These are phyloP conservation scores for Vanrija humicola DNA, from an alignment of 1,284 basidiomycete genomes.

Conservation along the genomic window DNA sequence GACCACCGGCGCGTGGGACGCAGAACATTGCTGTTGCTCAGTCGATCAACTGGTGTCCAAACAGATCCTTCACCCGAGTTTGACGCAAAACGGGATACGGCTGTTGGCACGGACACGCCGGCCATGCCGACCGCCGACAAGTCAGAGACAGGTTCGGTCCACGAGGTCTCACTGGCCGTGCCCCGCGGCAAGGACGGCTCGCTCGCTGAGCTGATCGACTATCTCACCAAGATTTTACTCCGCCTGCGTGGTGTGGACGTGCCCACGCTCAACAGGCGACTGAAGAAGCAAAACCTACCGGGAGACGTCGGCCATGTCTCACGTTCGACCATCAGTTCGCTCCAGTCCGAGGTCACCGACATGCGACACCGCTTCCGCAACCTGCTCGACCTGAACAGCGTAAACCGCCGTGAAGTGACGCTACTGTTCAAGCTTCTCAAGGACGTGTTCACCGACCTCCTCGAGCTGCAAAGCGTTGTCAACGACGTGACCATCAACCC, in stretches of 20 bases:
- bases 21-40: constrained; percentile 58
- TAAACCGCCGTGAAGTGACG: constrained; percentile 78
- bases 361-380: constrained; percentile 71
- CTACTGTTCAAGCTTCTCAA: constrained; percentile 77
- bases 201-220: constrained; percentile 39
- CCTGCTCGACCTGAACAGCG: constrained; percentile 58
- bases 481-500: constrained; percentile 92
- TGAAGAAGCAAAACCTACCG: constrained; percentile 83
- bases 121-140: constrained; percentile 17
- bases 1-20: constrained; percentile 31
- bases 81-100: not conserved
- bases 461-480: constrained; percentile 72
- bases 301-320: constrained; percentile 85
- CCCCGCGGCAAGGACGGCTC: not conserved
- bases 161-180: constrained; percentile 10
- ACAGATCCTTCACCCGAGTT: constrained; percentile 55
- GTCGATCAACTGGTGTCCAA: constrained; percentile 66
- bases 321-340: constrained; percentile 70
- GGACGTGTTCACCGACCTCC: constrained; percentile 79
- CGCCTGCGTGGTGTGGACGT: constrained; percentile 79
- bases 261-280: constrained; percentile 76
- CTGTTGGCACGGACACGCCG: not conserved
- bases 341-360: constrained; percentile 66
- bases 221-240: constrained; percentile 62
- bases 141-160: constrained; percentile 36